Conservation (phyloP, 805 yeast species). For the Ogataea zsoltii region DNA sequence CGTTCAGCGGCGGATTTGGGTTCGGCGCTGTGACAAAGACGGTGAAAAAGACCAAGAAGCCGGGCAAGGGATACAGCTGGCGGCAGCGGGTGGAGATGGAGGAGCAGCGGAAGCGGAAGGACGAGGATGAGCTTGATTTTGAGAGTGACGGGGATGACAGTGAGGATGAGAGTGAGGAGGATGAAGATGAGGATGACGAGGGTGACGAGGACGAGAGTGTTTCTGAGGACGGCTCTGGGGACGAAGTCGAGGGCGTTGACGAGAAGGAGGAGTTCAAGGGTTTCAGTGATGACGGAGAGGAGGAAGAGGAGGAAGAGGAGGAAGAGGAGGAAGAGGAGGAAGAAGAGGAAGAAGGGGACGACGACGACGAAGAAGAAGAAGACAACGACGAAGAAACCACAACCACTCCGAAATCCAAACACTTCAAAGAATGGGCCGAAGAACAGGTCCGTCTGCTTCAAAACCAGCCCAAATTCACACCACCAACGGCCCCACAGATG, state of each 20-base stretch:
- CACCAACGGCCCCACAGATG: slow-evolving; percentile 51
- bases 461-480: slow-evolving; percentile 52
- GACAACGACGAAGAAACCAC: slow-evolving; percentile 33
- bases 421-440: slow-evolving; percentile 90
- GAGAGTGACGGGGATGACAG: slow-evolving; percentile 28
- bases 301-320: slow-evolving; percentile 27
- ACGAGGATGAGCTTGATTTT: slow-evolving; percentile 23
- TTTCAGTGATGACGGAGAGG: slow-evolving; percentile 29
- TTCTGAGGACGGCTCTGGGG: slow-evolving; percentile 15
- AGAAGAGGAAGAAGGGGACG: slow-evolving; percentile 29
- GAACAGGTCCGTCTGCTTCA: slow-evolving; percentile 63
- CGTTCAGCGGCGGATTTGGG: slow-evolving; percentile 51
- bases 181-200: slow-evolving; percentile 20
- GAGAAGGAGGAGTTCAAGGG: slow-evolving; percentile 11
- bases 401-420: slow-evolving; percentile 48
- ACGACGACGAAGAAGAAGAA: slow-evolving; percentile 34
- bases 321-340: slow-evolving; percentile 29
- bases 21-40: slow-evolving; percentile 50
- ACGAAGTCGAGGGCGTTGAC: slow-evolving; percentile 24
- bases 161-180: slow-evolving; percentile 27
- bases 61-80: slow-evolving; percentile 72
- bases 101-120: slow-evolving; percentile 31
- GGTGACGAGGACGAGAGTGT: slow-evolving; percentile 17
- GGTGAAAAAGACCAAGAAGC: slow-evolving; percentile 46
- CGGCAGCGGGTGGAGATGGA: slow-evolving; percentile 45